Percentiles rank a stretch among this genome's conserved stretches.
Evolutionary conservation across 768 basidiomycete species (phyloP).

Genomic region (Tylopilus felleus): DNA sequence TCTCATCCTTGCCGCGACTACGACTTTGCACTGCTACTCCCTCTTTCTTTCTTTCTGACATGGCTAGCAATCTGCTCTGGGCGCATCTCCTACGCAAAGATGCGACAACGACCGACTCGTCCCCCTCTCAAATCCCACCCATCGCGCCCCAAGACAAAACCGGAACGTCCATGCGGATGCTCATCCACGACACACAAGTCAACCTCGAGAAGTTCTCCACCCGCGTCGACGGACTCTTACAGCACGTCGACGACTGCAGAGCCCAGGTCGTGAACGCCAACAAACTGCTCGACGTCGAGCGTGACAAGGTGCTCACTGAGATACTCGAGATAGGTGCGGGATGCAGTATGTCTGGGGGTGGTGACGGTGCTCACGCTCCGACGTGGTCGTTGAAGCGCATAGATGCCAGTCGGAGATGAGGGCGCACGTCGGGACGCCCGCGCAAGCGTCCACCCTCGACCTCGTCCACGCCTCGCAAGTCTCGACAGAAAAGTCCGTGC

Average conservation of each 20-base stretch:
- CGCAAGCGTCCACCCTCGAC: constrained; percentile 43
- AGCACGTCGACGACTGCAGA: constrained; percentile 49
- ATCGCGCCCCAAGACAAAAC: constrained; percentile 48
- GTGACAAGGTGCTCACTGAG: constrained; percentile 53
- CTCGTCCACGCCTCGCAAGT: constrained; percentile 38
- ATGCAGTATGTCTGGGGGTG: not conserved
- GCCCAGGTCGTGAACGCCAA: constrained; percentile 52
- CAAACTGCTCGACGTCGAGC: constrained; percentile 56
- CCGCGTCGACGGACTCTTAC: constrained; percentile 50
- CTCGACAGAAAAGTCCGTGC: constrained; percentile 38
- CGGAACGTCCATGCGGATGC: constrained; percentile 66
- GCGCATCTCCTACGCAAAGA: constrained; percentile 5
- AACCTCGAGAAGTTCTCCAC: constrained; percentile 65
- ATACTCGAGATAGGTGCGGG: constrained; percentile 29
- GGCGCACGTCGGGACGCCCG: constrained; percentile 53
- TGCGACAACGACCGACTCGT: not conserved
- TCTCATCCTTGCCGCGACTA: too few relatives aligned
- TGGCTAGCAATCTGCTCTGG: constrained; percentile 4
- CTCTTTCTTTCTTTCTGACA: not conserved
- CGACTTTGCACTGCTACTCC: too few relatives aligned
- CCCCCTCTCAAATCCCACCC: not conserved
- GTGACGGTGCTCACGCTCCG: constrained; percentile 10
- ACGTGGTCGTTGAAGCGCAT: constrained; percentile 49
- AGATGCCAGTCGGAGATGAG: constrained; percentile 61
- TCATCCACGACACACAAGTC: constrained; percentile 71